These are phyloP conservation scores for Lipomyces sp. DNA, from an alignment of 805 yeast species.

Conservation along the genomic window DNA sequence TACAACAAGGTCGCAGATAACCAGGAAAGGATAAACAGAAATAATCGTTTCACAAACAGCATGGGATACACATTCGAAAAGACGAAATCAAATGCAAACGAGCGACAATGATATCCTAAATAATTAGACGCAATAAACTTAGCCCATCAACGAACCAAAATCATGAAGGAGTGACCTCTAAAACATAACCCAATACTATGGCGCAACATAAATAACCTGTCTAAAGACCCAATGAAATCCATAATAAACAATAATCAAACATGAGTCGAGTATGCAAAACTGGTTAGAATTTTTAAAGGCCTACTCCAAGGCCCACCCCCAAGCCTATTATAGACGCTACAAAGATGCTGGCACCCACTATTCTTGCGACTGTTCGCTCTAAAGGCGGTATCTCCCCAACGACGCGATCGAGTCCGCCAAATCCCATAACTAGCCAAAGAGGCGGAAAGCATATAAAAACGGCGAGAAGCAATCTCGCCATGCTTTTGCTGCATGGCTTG, in stretches of 20 bases:
- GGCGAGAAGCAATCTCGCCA: slow-evolving; percentile 39
- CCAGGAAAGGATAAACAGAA: too few relatives aligned
- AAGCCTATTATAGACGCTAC: slow-evolving; percentile 31
- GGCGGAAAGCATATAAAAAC: slow-evolving; percentile 47
- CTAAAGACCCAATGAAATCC: slow-evolving; percentile 7
- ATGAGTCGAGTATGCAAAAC: too few relatives aligned
- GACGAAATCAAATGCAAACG: background rate
- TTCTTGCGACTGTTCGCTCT: slow-evolving; percentile 44
- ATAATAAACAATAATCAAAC: slow-evolving; percentile 2
- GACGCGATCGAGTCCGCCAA: slow-evolving; percentile 46
- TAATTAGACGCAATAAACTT: background rate
- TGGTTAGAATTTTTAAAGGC: background rate
- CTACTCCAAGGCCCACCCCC: slow-evolving; percentile 38
- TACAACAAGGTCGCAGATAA: too few relatives aligned
- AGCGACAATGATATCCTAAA: slow-evolving; percentile 3
- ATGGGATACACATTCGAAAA: background rate
- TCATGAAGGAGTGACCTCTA: background rate
- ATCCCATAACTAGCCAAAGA: slow-evolving; percentile 47
- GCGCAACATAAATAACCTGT: slow-evolving; percentile 7
- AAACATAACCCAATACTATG: background rate
- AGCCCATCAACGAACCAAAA: background rate
- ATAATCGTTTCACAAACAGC: too few relatives aligned
- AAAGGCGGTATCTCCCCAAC: slow-evolving; percentile 45
- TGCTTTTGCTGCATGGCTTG: slow-evolving; percentile 6
- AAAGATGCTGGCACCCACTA: slow-evolving; percentile 42